Evolutionary conservation across 1,139 yeast genomes (phyloP), one percentile per base, ranked within the genome.

Genomic region (Martiniozyma asiatica): DNA sequence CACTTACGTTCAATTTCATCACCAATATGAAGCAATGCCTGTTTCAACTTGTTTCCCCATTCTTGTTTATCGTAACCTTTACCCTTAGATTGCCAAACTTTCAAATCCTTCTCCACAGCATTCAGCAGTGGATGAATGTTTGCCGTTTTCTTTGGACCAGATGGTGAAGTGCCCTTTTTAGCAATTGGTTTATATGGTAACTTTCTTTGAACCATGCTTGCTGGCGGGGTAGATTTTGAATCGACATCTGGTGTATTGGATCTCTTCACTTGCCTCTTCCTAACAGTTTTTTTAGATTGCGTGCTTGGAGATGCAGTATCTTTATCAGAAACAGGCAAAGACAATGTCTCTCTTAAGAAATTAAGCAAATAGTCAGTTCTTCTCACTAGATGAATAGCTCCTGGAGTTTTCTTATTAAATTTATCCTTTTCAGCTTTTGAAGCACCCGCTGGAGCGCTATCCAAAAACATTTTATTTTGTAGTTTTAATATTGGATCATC

Each of bases 401-500:
- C 94, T 1, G 99, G 99, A 6, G 55, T 58, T 35, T 43, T 53
- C 43, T 50, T 61, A 28, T 45, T 58, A 20, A 59, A 51, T 40
- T 56, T 63, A 33, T 56, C 66, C 48, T 56, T 59, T 61, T 48
- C 53, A 34, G 47, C 58, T 27, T 54, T 55, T 5, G 46, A 38
- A 4, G 52, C 55, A 14, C 41, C 45, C 9, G 43, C 40, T n/a
- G 55, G 52, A 7, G 55, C 44, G 23, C 43, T 39, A 33, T 68
- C 82, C 43, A 87, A 62, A 48, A 73, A 87, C 40, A 87, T 58
- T 58, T 82, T 87, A 45, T 84, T 84, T 39, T 85, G 82, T 41
- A 92, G 63, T 10, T 89, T 92, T 37, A 92, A 64, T 35, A 82
- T 68, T 1, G 98, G 97, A 56, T 92, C 98, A 56, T 89, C 98